Evolutionary conservation across 805 yeast genomes (phyloP).

Genomic region (Starmerella riodocensis): DNA sequence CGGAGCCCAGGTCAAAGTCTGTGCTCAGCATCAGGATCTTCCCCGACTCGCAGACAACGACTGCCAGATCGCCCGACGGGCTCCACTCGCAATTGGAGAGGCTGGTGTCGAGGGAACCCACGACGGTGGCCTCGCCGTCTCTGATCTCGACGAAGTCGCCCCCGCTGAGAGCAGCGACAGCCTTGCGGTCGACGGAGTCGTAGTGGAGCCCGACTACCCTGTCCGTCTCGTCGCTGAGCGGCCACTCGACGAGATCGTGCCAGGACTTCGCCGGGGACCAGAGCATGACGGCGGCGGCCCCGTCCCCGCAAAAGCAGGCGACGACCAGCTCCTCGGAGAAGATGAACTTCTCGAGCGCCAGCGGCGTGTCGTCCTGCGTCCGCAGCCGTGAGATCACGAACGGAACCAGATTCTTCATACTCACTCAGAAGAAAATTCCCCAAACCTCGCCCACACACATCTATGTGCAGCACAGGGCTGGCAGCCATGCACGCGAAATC

Average conservation of each 20-base stretch:
- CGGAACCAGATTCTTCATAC: constrained; percentile 17
- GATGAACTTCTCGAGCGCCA: constrained; percentile 4
- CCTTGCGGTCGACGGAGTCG: constrained; percentile 32
- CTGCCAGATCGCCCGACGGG: constrained; percentile 76
- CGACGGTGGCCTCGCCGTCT: constrained; percentile 46
- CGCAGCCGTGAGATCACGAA: constrained; percentile 11
- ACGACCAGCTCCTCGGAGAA: constrained; percentile 12
- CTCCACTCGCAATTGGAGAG: constrained; percentile 64
- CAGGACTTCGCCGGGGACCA: constrained; percentile 15
- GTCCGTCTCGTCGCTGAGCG: not conserved
- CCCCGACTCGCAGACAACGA: constrained; percentile 39
- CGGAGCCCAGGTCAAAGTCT: constrained; percentile 39
- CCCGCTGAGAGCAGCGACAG: constrained; percentile 50
- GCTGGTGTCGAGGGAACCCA: constrained; percentile 72
- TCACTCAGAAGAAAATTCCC: not conserved
- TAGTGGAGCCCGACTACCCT: constrained; percentile 7
- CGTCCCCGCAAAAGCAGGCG: constrained; percentile 6
- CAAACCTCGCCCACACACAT: constrained; percentile 1
- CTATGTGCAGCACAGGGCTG: too few species aligned
- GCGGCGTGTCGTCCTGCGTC: constrained; percentile 9
- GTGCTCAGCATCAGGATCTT: constrained; percentile 43
- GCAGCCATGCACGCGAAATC: too few species aligned
- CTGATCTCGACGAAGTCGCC: constrained; percentile 54
- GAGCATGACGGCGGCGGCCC: constrained; percentile 5
- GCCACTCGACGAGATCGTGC: constrained; percentile 9